Percentiles rank a stretch among this genome's conserved stretches.
phyloP scores from a whole-genome alignment of 1,284 basidiomycete genomes.

The Vanrija pseudolonga region DNA sequence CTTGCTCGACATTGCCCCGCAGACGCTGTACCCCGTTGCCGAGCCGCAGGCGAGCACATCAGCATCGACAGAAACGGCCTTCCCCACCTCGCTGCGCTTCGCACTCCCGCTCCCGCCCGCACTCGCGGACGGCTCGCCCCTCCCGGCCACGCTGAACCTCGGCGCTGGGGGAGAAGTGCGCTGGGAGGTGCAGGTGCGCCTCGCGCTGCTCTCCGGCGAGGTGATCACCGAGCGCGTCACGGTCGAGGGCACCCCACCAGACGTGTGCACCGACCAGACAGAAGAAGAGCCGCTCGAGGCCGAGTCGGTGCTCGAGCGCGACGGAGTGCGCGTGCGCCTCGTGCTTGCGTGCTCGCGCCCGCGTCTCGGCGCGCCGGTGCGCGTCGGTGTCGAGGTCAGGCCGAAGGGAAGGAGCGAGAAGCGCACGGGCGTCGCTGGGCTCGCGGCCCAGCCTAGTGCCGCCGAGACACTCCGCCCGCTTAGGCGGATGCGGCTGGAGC shows the following conservation, averaged over 20 bases:
- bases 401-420: conserved; percentile 18
- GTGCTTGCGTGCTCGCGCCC: conserved; percentile 31
- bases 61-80: conserved; percentile 12
- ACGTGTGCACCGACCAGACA: conserved; percentile 7
- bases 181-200: conserved; percentile 29
- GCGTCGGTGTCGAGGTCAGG: conserved; percentile 40
- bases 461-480: conserved; percentile 33
- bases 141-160: conserved; percentile 44
- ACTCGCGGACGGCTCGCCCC: conserved; percentile 6
- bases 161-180: conserved; percentile 23
- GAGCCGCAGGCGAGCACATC: conserved; percentile 5
- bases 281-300: conserved; percentile 18
- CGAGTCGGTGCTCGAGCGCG: conserved; percentile 27
- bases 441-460: conserved; percentile 31
- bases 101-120: conserved; percentile 30
- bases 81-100: conserved; percentile 36
- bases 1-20: conserved; percentile 21
- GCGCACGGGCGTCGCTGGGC: conserved; percentile 31
- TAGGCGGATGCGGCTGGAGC: conserved; percentile 41
- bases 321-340: conserved; percentile 30
- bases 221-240: conserved; percentile 22
- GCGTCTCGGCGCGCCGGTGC: conserved; percentile 30
- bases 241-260: conserved; percentile 41
- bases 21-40: conserved; percentile 23
- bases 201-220: conserved; percentile 23